Percentiles rank a stretch among this genome's conserved stretches.
phyloP scores from a whole-genome alignment of 495 filamentous ascomycete species.

The Xylaria grammica region DNA sequence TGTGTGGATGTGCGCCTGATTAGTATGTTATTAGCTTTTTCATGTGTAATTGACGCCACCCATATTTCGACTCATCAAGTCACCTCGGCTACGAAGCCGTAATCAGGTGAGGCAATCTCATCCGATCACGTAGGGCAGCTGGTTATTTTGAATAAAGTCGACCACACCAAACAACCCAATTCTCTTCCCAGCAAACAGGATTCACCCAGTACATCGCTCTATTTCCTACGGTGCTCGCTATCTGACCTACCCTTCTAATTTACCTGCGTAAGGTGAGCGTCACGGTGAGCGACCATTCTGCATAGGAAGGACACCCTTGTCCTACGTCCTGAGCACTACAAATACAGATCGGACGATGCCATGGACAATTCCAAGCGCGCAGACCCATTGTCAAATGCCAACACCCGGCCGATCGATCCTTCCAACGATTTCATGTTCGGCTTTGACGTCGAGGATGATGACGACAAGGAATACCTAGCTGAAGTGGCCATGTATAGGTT shows the following conservation, averaged over 20 bases:
- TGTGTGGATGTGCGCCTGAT: no score
- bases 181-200: no score
- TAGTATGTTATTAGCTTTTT: no score
- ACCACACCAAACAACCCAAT: not conserved
- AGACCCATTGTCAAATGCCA: not conserved
- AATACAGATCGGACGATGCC: not conserved
- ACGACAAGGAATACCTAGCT: conserved; percentile 30
- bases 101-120: no score
- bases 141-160: not conserved
- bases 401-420: not conserved
- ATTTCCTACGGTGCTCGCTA: not conserved
- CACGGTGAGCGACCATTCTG: not conserved
- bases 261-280: not conserved
- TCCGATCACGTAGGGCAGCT: no score
- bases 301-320: not conserved
- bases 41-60: no score
- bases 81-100: no score
- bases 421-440: conserved; percentile 31
- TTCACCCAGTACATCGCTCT: no score
- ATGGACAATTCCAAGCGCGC: not conserved
- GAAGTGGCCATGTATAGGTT: conserved; percentile 27
- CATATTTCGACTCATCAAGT: not conserved
- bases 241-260: not conserved
- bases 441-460: conserved; percentile 38
- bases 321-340: not conserved